Base-by-base conservation (phyloP, 352 stramenopile species). In the Pythium vanterpoolii region DNA sequence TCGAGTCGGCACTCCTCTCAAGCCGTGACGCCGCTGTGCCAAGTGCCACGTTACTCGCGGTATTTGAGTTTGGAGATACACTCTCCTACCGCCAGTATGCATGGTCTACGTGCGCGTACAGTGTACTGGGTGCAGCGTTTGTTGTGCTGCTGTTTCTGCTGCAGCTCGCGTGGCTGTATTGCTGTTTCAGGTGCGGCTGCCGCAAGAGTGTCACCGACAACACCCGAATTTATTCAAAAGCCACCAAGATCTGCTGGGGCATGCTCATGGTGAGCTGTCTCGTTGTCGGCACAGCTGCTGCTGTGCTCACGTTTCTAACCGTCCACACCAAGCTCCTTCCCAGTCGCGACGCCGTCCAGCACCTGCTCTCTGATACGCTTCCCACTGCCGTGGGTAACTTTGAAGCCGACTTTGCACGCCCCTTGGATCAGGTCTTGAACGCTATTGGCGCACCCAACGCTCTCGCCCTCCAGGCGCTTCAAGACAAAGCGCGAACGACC, bases 111-210 rank as follows among this genome's bases (percentile, higher is more conserved):
- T 69, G 53, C 36, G 51, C 53, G 4, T 83, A 71, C 34, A 71
- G 68, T 13, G 34, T 74, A 11, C 52, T 71, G 1, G 64, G 61
- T 19, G 66, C 66, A 1, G 58, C 23, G 5, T 43, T 69, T 13
- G 69, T 83, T 3, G 18, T 59, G 9, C 3, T 85, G 0, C 2
- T 74, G 21, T 85, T 85, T 53, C 18, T 82, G n/a, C n/a, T 70
- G 9, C 74, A 82, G 39, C 24, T 80, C 0, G 45, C 76, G 46
- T 86, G 78, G 78, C 66, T 60, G 10, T 64, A 71, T 42, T 88
- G 74, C 53, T 80, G 64, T 44, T 79, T 82, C 46, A 69, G 68
- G 24, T 85, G 76, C 43, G 63, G 73, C 14, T 88, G 78, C 28
- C 68, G 74, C 1, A 73, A 71, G 13, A 72, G 63, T 21, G 71